These are phyloP conservation scores for Monilinia fructigena DNA, from an alignment of 2,329 filamentous ascomycete genomes.

Conservation along the genomic window DNA sequence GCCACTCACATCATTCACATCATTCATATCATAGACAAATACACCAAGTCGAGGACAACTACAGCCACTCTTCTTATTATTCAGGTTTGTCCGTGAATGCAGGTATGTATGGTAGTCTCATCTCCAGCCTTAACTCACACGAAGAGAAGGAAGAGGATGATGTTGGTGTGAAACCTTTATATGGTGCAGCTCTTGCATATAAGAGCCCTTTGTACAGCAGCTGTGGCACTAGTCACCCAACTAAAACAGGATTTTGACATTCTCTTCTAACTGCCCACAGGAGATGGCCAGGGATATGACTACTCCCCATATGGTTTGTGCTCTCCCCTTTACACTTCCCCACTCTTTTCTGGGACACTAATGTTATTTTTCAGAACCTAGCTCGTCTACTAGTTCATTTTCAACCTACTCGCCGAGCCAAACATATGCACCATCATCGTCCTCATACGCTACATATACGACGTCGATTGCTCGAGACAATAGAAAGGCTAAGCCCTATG, in stretches of 20 bases:
- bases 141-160: neutral
- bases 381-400: neutral
- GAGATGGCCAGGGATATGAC: conserved; percentile 7
- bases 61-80: conserved; percentile 6
- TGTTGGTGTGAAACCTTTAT: neutral
- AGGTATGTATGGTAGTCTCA: conserved; percentile 16
- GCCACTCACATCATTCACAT: neutral
- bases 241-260: neutral
- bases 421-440: neutral
- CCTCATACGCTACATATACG: conserved; percentile 5
- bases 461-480: conserved; percentile 1
- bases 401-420: conserved; percentile 1
- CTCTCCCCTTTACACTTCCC: neutral
- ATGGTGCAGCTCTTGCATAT: neutral
- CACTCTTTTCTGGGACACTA: neutral
- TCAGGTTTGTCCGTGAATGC: neutral
- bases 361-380: neutral
- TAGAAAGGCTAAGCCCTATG: conserved; percentile 21
- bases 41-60: conserved; percentile 6
- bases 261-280: conserved; percentile 15
- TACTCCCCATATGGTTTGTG: conserved; percentile 16
- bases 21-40: neutral
- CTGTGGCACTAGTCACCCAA: neutral
- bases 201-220: neutral
- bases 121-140: neutral